Evolutionary conservation across 768 basidiomycete genomes (phyloP), one percentile per base, ranked within the genome.

Genomic region (Pleurotus tuber-regium): DNA sequence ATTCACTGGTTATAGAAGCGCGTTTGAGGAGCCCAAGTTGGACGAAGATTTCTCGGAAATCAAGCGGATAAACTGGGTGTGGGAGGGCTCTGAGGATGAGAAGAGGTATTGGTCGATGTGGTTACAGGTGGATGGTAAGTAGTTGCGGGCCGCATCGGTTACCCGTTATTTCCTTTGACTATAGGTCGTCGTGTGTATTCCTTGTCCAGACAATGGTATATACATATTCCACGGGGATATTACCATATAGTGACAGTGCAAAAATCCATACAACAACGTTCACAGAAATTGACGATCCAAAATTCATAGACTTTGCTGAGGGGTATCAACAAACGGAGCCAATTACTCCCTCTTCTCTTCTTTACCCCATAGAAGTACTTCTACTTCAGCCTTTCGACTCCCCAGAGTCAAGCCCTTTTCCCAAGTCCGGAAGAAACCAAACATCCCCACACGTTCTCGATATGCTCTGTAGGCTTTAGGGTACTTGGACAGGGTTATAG

Each of bases 31-130:
- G 58, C 92, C 94, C 1, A 61, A 59, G 16, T 43, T 69, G 10
- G 66, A 68, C 0, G 95, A 97, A 66, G 95, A 92, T 0, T 90
- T 92, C 59, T 63, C 76, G 4, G 87, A 92, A 59, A 76, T 97
- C 39, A 83, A 78, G 60, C 78, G 74, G 38, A 80, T 98, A 14
- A 86, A 91, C 54, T 96, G 89, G 83, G 69, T 79, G 16, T 94
- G 92, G 52, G 76, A 86, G 42, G 93, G 93, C 1, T 75, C 72
- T 6, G 85, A 84, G 43, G 87, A 87, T 54, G 88, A 92, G 58
- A 74, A 71, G 51, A 74, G 61, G 51, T 69, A 75, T 50, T 98
- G 93, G 93, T 78, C 76, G 43, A 88, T 87, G 83, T 94, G 92
- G 90, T 73, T 92, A 60, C 87, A 91, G 61, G 76, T 90, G 21